Base-by-base conservation (phyloP, 2,329 filamentous ascomycete species). In the Fusarium veterinarium region DNA sequence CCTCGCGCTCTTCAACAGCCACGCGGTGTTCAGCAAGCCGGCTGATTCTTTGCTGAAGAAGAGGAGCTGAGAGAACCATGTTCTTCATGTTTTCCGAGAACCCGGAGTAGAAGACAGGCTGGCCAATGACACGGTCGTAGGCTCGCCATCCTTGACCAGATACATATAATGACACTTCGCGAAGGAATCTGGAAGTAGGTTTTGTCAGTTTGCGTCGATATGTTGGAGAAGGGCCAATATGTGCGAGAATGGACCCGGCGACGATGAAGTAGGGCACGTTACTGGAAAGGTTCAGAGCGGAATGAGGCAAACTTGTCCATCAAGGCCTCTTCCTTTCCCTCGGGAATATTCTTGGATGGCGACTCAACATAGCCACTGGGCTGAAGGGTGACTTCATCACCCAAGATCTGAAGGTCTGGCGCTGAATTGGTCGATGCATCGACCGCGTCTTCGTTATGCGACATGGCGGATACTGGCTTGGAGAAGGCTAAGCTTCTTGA, bases 81-180 rank as follows among this genome's bases (percentile, higher is more conserved):
- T 86, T 85, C 83, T 93, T 97, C 90, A 99, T 97, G 66, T 94
- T 91, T 72, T 98, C 95, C 33, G 91, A 92, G 83, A 97, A 99
- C 31, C 96, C 96, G 0, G 91, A 84, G 81, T 98, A 99, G 84
- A 95, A 98, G 72, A 98, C 92, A 14, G 95, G 94, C 80, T 97
- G 95, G 28, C 96, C 96, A 76, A 98, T 92, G 71, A 95, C 89
- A 70, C 92, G 86, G 79, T 98, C 94, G 84, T 99, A 99, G 67
- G 93, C 94, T 69, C 96, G 93, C 96, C 96, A 99, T 80, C 95
- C 95, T 56, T 93, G 92, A 60, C 96, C 96, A 17, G 94, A 95
- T 72, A 98, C 93, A 83, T 98, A 95, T 38, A 97, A 87, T 51
- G 93, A 96, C 38, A 99, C 92, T 85, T 99, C 96, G 75, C 95